Percentiles rank a stretch among this genome's conserved stretches.
These are phyloP conservation scores for Penicillium sclerotigenum DNA, from an alignment of 2,329 filamentous ascomycete genomes.

Conservation along the genomic window DNA sequence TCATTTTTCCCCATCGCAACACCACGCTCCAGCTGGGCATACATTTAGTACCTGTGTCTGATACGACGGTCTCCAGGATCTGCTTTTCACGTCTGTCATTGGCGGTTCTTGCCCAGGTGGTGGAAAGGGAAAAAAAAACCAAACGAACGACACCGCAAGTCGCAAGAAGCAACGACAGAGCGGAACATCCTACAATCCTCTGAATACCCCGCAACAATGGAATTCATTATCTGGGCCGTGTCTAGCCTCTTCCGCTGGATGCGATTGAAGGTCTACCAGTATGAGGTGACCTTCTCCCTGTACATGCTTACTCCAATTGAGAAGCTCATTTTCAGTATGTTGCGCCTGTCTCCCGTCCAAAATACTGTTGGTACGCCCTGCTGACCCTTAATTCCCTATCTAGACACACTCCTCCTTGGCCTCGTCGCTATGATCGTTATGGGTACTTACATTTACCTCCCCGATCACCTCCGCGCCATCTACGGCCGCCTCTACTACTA, in stretches of 20 bases:
- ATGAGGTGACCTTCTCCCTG: conserved; percentile 92
- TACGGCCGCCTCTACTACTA: conserved; percentile 90
- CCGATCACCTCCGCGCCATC: conserved; percentile 81
- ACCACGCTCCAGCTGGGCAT: not conserved
- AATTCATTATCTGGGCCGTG: conserved; percentile 37
- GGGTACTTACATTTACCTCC: conserved; percentile 86
- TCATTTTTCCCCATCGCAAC: not conserved
- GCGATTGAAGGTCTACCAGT: conserved; percentile 93
- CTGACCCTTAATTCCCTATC: conserved; percentile 1
- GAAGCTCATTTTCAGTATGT: conserved; percentile 94
- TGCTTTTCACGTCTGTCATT: not conserved
- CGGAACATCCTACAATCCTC: not conserved
- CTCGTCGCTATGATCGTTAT: conserved; percentile 82
- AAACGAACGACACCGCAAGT: not conserved
- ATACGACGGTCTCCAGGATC: not conserved
- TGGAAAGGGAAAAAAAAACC: not conserved
- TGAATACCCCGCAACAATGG: conserved; percentile 21
- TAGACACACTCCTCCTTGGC: conserved; percentile 92
- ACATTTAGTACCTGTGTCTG: not conserved
- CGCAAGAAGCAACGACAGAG: not conserved
- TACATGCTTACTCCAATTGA: conserved; percentile 98
- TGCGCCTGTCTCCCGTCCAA: not conserved
- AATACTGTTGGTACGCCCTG: not conserved
- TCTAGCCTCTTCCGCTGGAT: conserved; percentile 73
- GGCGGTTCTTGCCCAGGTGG: not conserved